Base-by-base conservation (phyloP, 495 filamentous ascomycete genomes). In the Penicillium lividum region DNA sequence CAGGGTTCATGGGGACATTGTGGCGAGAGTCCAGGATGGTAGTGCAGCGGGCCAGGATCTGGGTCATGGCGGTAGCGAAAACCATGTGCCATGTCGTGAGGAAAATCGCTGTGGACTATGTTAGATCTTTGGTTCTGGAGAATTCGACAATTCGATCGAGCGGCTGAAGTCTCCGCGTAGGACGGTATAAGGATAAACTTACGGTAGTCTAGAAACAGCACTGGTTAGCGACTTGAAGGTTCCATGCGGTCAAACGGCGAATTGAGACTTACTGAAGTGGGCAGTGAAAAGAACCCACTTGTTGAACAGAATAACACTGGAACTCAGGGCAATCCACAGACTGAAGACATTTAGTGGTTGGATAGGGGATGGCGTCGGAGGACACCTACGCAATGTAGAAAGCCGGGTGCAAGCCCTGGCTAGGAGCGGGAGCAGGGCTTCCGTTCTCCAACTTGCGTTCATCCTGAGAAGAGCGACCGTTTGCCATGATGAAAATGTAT, bases 251-350 rank as follows among this genome's bases (percentile, higher is more conserved):
- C 15, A 27, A 33, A 53, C 43, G 30, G 29, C 22, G n/a, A 16
- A 30, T 18, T 49, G 34, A 46, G 56, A 70, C 89, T 83, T 83
- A 93, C 90, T 77, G 79, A 96, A 97, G 47, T 86, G 76, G 53
- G 86, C 82, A 13, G 82, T 87, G 56, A 85, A 80, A 45, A 96
- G 81, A 69, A 97, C 92, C 89, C 89, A 96, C 82, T 97, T 97
- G 85, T 97, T 97, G 86, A 96, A 97, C 38, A 96, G 78, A 67
- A 97, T 97, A 61, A 95, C 90, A 59, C 86, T 89, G 16, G 92
- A 96, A 66, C 91, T 95, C 62, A 95, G 75, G 40, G 82, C 71
- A 69, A 97, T 97, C 92, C 92, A 97, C 65, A 84, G 74, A 53
- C 92, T 96, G 71, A 53, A 51, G 60, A 34, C 8, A 5, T 11